phyloP scores from a whole-genome alignment of 1,284 basidiomycete genomes.

The Boletus sp. region DNA sequence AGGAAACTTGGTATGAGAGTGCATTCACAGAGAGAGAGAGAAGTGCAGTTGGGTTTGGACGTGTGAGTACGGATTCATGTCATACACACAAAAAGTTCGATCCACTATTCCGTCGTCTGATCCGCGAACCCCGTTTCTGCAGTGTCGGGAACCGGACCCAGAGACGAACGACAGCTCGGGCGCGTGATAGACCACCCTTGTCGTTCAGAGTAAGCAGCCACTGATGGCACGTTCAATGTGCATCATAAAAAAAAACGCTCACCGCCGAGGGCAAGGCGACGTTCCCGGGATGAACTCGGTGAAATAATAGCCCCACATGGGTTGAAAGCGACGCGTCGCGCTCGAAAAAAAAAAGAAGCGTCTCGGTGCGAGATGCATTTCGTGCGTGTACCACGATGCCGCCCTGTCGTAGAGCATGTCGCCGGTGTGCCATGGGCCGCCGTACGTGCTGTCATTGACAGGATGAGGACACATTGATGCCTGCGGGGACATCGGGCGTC shows the following conservation, averaged over 20 bases:
- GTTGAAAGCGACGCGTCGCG: constrained; percentile 45
- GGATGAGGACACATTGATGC: constrained; percentile 43
- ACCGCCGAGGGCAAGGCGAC: constrained; percentile 42
- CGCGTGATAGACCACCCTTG: constrained; percentile 17
- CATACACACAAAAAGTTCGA: constrained; percentile 23
- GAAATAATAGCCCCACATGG: constrained; percentile 53
- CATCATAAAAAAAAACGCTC: neutral
- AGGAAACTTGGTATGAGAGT: neutral
- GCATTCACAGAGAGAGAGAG: no score
- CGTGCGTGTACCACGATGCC: constrained; percentile 52
- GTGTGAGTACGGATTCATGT: constrained; percentile 18
- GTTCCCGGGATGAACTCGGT: constrained; percentile 53
- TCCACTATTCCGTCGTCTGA: constrained; percentile 20
- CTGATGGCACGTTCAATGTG: neutral
- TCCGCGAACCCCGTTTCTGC: constrained; percentile 13
- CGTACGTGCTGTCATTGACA: constrained; percentile 43
- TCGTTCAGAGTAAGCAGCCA: neutral
- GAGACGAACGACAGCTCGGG: constrained; percentile 21
- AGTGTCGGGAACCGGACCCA: constrained; percentile 14
- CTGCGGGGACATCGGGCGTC: constrained; percentile 10
- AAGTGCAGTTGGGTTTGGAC: neutral
- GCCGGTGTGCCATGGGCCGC: constrained; percentile 52
- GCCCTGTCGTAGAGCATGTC: constrained; percentile 56
- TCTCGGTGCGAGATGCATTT: constrained; percentile 50
- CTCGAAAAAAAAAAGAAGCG: constrained; percentile 48